Percentiles rank a stretch among this genome's conserved stretches.
Conservation (phyloP, 176 grass and related monocot species). For the Microstegium vimineum region DNA sequence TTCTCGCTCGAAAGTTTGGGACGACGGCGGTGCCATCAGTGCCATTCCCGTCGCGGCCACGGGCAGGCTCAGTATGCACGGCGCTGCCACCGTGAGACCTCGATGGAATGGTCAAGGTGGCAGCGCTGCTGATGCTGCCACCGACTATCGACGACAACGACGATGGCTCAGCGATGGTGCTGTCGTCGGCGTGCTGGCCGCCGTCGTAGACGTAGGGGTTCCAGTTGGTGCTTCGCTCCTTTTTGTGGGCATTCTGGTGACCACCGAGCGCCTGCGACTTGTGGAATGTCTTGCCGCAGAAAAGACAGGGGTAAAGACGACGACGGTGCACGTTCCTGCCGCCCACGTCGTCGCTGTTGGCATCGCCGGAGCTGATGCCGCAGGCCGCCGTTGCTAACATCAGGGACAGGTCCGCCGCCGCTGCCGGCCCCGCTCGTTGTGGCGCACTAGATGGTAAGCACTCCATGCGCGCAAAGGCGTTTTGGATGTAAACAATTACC, state of each 20-base stretch:
- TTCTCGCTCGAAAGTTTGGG: background rate
- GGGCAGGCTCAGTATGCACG: too few relatives aligned
- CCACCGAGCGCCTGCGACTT: constrained; percentile 70
- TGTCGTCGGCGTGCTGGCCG: background rate
- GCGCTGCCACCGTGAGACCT: constrained; percentile 7
- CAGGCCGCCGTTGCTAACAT: background rate
- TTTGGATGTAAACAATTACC: background rate
- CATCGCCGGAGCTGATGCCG: background rate
- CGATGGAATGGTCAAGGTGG: background rate
- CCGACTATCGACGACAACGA: background rate
- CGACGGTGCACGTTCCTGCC: constrained; percentile 31
- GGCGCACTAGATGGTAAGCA: background rate
- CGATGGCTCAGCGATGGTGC: background rate
- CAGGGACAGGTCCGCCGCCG: constrained; percentile 31
- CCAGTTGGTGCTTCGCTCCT: constrained; percentile 40
- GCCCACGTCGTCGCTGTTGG: background rate
- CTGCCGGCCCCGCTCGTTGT: too few relatives aligned
- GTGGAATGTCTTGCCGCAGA: constrained; percentile 68
- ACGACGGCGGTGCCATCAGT: background rate
- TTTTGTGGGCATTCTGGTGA: constrained; percentile 64
- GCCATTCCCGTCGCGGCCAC: too few relatives aligned
- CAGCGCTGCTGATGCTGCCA: background rate
- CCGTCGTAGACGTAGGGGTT: constrained; percentile 28
- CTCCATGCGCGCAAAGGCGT: constrained; percentile 4
- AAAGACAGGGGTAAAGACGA: constrained; percentile 49